These are phyloP conservation scores for Butyriboletus loyo DNA, from an alignment of 768 basidiomycete species.

Conservation along the genomic window DNA sequence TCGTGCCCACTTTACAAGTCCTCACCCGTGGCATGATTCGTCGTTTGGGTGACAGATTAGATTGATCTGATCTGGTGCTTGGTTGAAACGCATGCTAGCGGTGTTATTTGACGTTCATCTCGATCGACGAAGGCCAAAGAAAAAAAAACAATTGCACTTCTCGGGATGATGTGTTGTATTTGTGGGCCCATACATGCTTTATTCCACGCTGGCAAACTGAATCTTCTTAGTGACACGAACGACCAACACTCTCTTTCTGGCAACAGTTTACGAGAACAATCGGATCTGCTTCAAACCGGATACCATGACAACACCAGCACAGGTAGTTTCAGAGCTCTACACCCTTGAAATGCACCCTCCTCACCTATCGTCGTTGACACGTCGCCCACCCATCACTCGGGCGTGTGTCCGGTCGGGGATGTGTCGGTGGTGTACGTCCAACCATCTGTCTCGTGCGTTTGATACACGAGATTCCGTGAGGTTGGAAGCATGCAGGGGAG, in stretches of 20 bases:
- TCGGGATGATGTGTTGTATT: neutral
- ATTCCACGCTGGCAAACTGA: neutral
- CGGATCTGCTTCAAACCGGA: neutral
- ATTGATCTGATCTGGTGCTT: too few relatives aligned
- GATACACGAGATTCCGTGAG: neutral
- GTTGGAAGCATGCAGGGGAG: neutral
- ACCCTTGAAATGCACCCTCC: slow-evolving; percentile 49
- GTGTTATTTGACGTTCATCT: too few relatives aligned
- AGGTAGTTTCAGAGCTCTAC: too few relatives aligned
- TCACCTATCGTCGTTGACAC: slow-evolving; percentile 63
- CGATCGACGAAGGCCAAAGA: neutral
- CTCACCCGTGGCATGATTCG: too few relatives aligned
- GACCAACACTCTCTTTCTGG: neutral
- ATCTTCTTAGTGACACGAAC: neutral
- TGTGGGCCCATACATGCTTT: neutral
- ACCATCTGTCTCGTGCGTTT: slow-evolving; percentile 36
- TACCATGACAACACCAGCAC: too few relatives aligned
- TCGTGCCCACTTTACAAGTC: neutral
- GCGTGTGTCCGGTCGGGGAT: slow-evolving; percentile 39
- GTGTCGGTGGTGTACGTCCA: slow-evolving; percentile 81
- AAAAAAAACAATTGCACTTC: neutral
- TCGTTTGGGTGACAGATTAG: too few relatives aligned
- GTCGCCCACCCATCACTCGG: slow-evolving; percentile 52
- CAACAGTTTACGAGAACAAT: neutral
- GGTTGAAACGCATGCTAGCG: too few relatives aligned